Conservation (phyloP, 2,329 filamentous ascomycete species). For the Epichloe amarillans region DNA sequence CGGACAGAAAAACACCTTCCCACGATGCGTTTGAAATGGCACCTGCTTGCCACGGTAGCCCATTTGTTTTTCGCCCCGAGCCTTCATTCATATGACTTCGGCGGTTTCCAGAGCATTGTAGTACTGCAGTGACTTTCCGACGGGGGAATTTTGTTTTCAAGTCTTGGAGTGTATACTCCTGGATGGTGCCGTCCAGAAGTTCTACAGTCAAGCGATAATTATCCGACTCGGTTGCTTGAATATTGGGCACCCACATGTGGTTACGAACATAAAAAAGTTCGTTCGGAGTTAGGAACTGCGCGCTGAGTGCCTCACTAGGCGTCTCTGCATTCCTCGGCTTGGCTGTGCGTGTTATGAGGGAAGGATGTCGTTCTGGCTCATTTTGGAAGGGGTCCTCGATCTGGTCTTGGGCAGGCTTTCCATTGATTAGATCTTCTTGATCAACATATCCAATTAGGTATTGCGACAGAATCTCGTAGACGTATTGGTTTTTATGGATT, state of each 20-base stretch:
- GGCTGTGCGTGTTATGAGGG: conserved; percentile 36
- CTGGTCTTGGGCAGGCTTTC: conserved; percentile 34
- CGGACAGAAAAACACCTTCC: conserved; percentile 41
- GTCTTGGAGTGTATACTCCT: conserved; percentile 39
- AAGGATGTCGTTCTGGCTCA: conserved; percentile 38
- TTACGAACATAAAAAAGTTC: conserved; percentile 47
- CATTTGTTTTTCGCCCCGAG: conserved; percentile 34
- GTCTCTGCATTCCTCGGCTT: conserved; percentile 51
- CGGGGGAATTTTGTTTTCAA: conserved; percentile 37
- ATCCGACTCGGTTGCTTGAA: conserved; percentile 23
- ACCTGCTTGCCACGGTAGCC: conserved; percentile 45
- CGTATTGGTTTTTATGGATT: conserved; percentile 53
- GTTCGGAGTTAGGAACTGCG: conserved; percentile 40
- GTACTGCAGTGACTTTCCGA: conserved; percentile 37
- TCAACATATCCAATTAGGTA: conserved; percentile 52
- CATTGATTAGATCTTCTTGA: conserved; percentile 42
- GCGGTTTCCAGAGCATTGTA: conserved; percentile 50
- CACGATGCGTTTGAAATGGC: conserved; percentile 48
- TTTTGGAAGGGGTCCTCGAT: conserved; percentile 48
- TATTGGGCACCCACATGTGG: conserved; percentile 48
- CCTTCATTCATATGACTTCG: conserved; percentile 43
- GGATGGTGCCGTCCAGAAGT: conserved; percentile 38
- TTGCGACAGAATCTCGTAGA: conserved; percentile 50
- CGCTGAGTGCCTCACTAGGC: conserved; percentile 32
- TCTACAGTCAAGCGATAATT: conserved; percentile 38